Percentiles rank a stretch among this genome's conserved stretches.
Conservation (phyloP, 1,284 basidiomycete species). For the Cryptococcus sp. region DNA sequence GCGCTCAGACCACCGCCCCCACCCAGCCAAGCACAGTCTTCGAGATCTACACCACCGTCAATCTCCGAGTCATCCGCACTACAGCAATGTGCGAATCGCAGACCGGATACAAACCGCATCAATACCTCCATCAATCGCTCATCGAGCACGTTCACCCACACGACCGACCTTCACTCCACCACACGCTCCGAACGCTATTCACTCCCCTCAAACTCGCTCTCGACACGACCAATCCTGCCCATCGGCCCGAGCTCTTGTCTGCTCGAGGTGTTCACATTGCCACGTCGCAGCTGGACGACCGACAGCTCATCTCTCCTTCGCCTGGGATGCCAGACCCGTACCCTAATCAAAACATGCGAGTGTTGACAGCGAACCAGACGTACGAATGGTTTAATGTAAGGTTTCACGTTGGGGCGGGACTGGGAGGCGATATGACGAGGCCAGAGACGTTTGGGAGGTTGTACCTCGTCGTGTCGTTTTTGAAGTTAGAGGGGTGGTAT, state of each 20-base stretch:
- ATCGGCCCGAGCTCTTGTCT: no score
- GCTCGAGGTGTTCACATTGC: no score
- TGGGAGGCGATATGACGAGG: constrained; percentile 34
- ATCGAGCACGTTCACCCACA: constrained; percentile 34
- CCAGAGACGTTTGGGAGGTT: constrained; percentile 26
- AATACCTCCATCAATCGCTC: constrained; percentile 34
- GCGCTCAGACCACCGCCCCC: no score
- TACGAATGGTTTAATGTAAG: constrained; percentile 38
- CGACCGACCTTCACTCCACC: constrained; percentile 32
- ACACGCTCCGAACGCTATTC: no score
- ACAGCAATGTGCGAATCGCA: constrained; percentile 22
- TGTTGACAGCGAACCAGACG: constrained; percentile 26
- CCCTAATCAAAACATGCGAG: constrained; percentile 38
- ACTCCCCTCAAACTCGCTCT: no score
- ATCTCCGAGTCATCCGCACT: constrained; percentile 36
- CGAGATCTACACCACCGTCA: constrained; percentile 37
- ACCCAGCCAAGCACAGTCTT: no score
- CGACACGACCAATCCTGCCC: no score
- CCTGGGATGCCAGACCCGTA: constrained; percentile 40
- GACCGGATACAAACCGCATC: constrained; percentile 38
- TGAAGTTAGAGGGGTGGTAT: no score
- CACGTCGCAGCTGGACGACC: no score
- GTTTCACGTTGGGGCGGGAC: constrained; percentile 39
- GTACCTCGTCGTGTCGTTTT: constrained; percentile 38
- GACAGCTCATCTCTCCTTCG: no score